phyloP scores from a whole-genome alignment of 2,329 filamentous ascomycete genomes.

The Fusarium sublunatum region DNA sequence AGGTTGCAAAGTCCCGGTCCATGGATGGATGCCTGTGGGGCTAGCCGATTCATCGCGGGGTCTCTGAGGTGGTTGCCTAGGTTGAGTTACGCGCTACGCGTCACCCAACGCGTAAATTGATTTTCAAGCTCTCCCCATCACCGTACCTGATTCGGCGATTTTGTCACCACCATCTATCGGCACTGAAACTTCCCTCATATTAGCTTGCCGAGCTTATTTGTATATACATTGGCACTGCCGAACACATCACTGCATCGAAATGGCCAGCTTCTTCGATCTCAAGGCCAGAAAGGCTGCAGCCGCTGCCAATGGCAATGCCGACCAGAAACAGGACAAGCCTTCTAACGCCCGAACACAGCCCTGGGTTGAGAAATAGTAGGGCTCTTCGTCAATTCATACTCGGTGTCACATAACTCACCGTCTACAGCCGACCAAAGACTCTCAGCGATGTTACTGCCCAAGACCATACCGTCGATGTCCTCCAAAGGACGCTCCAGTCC shows the following conservation, averaged over 20 bases:
- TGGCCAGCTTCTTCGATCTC: conserved; percentile 95
- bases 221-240: not conserved
- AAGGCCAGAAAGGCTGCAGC: conserved; percentile 88
- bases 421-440: conserved; percentile 84
- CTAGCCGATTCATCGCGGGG: not conserved
- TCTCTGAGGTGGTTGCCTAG: conserved; percentile 11
- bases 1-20: no score
- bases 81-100: conserved; percentile 35
- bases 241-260: conserved; percentile 50
- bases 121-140: conserved; percentile 35
- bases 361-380: conserved; percentile 99
- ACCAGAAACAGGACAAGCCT: conserved; percentile 73
- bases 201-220: not conserved
- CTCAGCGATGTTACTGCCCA: conserved; percentile 96
- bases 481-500: conserved; percentile 92
- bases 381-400: conserved; percentile 1
- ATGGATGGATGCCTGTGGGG: not conserved
- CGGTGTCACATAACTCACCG: conserved; percentile 12
- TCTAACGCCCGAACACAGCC: conserved; percentile 77
- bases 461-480: conserved; percentile 94
- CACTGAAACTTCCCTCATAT: not conserved
- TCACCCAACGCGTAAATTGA: conserved; percentile 49
- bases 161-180: conserved; percentile 5
- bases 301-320: conserved; percentile 70
- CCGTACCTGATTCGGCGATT: conserved; percentile 5